These are phyloP conservation scores for Solanum gandarillasii DNA, from an alignment of 257 asterid genomes.

Conservation along the genomic window DNA sequence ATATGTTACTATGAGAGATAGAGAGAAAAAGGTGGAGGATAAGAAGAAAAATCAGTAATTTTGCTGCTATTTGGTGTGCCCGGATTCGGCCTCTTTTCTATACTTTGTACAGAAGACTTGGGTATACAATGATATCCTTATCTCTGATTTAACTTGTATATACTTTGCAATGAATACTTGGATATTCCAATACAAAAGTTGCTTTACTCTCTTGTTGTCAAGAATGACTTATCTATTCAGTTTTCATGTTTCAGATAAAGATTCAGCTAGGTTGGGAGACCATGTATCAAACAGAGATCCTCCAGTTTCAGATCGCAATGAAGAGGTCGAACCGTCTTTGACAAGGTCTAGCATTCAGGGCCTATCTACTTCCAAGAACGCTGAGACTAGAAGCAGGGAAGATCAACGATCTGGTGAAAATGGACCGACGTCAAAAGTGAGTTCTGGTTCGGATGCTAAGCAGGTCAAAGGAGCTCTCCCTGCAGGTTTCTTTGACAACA, in stretches of 20 bases:
- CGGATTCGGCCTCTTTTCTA: background rate
- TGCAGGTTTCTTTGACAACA: constrained; percentile 82
- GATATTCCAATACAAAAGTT: background rate
- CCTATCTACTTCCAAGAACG: constrained; percentile 6
- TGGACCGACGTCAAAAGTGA: constrained; percentile 15
- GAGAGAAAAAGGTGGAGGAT: background rate
- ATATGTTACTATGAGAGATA: background rate
- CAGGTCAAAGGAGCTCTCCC: constrained; percentile 76
- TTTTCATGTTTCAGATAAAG: constrained; percentile 14
- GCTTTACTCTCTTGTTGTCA: background rate
- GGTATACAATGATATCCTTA: background rate
- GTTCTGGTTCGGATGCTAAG: constrained; percentile 37
- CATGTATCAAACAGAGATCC: constrained; percentile 15
- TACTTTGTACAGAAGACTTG: background rate
- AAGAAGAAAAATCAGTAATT: background rate
- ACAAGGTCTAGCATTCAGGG: constrained; percentile 21
- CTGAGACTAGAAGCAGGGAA: constrained; percentile 13
- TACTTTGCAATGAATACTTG: background rate
- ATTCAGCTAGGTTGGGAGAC: constrained; percentile 12
- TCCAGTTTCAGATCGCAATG: constrained; percentile 21
- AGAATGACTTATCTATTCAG: background rate
- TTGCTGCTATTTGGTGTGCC: background rate
- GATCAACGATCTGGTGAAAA: constrained; percentile 21
- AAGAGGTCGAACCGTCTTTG: constrained; percentile 17
- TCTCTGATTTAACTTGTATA: background rate